phyloP scores from a whole-genome alignment of 2,329 filamentous ascomycete species.

The Epichloe gansuensis region DNA sequence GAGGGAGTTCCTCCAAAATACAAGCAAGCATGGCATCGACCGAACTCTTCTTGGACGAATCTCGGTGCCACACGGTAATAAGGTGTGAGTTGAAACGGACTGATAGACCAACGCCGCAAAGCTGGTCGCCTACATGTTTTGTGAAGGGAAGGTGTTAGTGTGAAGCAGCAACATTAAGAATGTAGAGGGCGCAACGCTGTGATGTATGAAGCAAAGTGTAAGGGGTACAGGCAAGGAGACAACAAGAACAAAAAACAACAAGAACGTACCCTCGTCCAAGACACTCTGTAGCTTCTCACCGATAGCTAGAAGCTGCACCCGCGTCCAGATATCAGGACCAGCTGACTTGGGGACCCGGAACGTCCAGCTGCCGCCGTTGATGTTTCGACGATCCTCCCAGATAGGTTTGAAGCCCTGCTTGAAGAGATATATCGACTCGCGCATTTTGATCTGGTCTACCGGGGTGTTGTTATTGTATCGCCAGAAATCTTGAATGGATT shows the following conservation, averaged over 20 bases:
- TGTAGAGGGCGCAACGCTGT: too few relatives aligned
- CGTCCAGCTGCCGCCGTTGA: slow-evolving; percentile 78
- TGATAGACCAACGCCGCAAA: slow-evolving; percentile 78
- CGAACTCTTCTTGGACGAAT: slow-evolving; percentile 66
- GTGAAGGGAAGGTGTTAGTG: neutral
- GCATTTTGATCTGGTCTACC: slow-evolving; percentile 61
- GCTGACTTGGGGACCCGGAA: slow-evolving; percentile 74
- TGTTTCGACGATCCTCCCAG: slow-evolving; percentile 80
- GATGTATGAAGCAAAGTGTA: too few relatives aligned
- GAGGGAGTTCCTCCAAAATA: slow-evolving; percentile 59
- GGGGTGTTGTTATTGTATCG: slow-evolving; percentile 72
- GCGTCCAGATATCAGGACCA: slow-evolving; percentile 66
- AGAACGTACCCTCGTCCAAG: slow-evolving; percentile 50
- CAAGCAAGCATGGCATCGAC: slow-evolving; percentile 61
- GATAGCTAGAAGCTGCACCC: slow-evolving; percentile 68
- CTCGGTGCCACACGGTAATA: slow-evolving; percentile 87
- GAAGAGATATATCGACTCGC: slow-evolving; percentile 68
- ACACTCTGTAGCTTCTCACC: slow-evolving; percentile 68
- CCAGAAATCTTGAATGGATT: slow-evolving; percentile 77
- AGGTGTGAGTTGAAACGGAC: slow-evolving; percentile 83
- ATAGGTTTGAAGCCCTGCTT: slow-evolving; percentile 64
- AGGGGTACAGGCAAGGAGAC: neutral
- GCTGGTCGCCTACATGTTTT: slow-evolving; percentile 53
- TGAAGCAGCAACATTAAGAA: neutral
- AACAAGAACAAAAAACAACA: neutral